phyloP scores from a whole-genome alignment of 192 early-diverging fungal genomes.

The Coemansia sp. region DNA sequence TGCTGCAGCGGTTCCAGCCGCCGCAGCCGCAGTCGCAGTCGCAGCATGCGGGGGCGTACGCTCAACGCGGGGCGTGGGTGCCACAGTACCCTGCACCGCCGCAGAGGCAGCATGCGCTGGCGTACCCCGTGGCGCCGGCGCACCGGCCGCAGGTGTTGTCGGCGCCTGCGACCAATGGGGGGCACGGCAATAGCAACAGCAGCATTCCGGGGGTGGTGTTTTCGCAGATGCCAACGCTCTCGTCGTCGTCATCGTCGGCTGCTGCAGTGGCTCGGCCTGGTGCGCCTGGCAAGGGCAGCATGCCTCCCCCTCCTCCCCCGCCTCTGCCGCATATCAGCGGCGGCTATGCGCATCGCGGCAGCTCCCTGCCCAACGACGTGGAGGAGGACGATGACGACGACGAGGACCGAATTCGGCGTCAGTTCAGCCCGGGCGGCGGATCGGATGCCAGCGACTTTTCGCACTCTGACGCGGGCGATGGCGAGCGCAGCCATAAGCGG shows the following conservation, averaged over 20 bases:
- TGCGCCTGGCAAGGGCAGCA: background rate
- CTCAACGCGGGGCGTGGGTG: background rate
- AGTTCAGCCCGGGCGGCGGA: background rate
- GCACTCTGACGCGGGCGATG: background rate
- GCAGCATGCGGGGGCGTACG: background rate
- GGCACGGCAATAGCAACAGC: background rate
- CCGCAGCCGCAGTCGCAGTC: constrained; percentile 5
- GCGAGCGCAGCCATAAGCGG: constrained; percentile 17
- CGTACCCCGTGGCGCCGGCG: background rate
- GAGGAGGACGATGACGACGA: constrained; percentile 13
- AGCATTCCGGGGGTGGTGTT: constrained; percentile 24
- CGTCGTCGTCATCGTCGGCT: background rate
- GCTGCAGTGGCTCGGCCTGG: background rate
- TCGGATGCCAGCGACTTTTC: constrained; percentile 5
- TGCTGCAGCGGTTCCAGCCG: too few relatives aligned
- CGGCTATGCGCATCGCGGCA: background rate
- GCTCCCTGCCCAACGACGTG: background rate
- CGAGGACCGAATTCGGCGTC: background rate
- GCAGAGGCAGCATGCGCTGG: background rate
- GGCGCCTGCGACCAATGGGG: background rate
- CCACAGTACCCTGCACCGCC: background rate
- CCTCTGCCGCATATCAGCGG: too few relatives aligned
- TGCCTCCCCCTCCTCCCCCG: background rate
- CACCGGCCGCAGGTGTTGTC: constrained; percentile 1
- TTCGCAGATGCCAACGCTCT: constrained; percentile 44